Evolutionary conservation across 176 grass and related monocot genomes (phyloP).

Genomic region (Otatea glauca): DNA sequence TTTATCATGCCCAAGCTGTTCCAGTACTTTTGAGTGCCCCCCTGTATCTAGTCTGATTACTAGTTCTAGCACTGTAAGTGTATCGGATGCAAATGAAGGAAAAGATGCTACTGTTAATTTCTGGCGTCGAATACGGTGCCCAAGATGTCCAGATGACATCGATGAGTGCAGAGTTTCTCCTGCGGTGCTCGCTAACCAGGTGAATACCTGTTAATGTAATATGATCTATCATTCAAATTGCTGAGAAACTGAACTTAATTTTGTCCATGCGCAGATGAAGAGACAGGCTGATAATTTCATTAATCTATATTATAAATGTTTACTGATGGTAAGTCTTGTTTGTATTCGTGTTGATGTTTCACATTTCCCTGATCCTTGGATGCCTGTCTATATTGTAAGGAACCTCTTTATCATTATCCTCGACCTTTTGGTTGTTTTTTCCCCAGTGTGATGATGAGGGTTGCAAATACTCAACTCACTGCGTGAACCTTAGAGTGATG

Average conservation of each 20-base stretch:
- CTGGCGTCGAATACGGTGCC: conserved; percentile 74
- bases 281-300: conserved; percentile 94
- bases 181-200: conserved; percentile 85
- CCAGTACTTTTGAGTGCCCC: conserved; percentile 79
- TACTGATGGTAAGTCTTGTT: conserved; percentile 70
- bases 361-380: neutral
- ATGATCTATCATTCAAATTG: conserved; percentile 13
- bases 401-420: conserved; percentile 10
- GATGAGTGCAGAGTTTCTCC: conserved; percentile 68
- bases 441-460: conserved; percentile 86
- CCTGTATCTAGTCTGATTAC: conserved; percentile 79
- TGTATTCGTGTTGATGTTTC: conserved; percentile 4
- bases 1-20: conserved; percentile 87
- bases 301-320: conserved; percentile 78
- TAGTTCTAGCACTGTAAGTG: conserved; percentile 40
- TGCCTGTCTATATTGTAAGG: conserved; percentile 3
- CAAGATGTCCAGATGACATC: conserved; percentile 74
- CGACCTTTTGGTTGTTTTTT: conserved; percentile 35
- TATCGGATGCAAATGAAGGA: conserved; percentile 51
- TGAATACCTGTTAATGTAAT: conserved; percentile 32
- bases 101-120: conserved; percentile 69
- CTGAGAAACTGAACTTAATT: conserved; percentile 36
- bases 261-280: conserved; percentile 69
- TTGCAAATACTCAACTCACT: conserved; percentile 79
- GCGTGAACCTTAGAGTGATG: conserved; percentile 82